Percentiles rank a stretch among this genome's conserved stretches.
Conservation (phyloP, 2,329 filamentous ascomycete species). For the Emergomyces pasteurianus region DNA sequence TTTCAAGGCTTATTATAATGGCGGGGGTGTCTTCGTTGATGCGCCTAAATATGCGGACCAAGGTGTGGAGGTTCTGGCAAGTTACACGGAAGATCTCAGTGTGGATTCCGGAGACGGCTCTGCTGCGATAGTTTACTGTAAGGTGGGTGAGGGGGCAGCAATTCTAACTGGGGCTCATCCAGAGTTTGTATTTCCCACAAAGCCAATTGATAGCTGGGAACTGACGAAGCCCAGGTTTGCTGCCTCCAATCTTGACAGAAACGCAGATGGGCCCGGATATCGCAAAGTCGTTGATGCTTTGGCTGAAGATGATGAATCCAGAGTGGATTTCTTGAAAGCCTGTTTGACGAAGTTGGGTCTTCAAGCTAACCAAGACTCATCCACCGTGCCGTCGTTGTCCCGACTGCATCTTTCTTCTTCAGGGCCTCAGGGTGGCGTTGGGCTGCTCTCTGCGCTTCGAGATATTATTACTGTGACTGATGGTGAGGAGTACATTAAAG, state of each 20-base stretch:
- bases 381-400: constrained; percentile 66
- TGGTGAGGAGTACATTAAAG: constrained; percentile 60
- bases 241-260: constrained; percentile 59
- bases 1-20: constrained; percentile 81
- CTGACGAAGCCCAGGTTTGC: constrained; percentile 54
- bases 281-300: constrained; percentile 56
- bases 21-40: constrained; percentile 85
- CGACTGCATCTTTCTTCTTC: constrained; percentile 68
- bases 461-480: constrained; percentile 56
- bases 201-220: constrained; percentile 12
- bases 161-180: constrained; percentile 83
- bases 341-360: constrained; percentile 71
- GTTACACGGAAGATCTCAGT: constrained; percentile 60
- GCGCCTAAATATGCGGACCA: constrained; percentile 48
- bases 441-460: constrained; percentile 51
- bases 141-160: constrained; percentile 65
- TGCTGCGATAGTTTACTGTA: constrained; percentile 74
- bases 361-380: constrained; percentile 57
- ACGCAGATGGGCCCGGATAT: constrained; percentile 57
- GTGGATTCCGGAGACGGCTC: constrained; percentile 62
- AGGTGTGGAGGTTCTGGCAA: constrained; percentile 71
- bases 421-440: constrained; percentile 49
- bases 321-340: constrained; percentile 65
- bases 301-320: constrained; percentile 54
- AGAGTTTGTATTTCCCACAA: constrained; percentile 49